Evolutionary conservation across 1,284 basidiomycete genomes (phyloP), one percentile per base, ranked within the genome.

Genomic region (Irpex lacteus): DNA sequence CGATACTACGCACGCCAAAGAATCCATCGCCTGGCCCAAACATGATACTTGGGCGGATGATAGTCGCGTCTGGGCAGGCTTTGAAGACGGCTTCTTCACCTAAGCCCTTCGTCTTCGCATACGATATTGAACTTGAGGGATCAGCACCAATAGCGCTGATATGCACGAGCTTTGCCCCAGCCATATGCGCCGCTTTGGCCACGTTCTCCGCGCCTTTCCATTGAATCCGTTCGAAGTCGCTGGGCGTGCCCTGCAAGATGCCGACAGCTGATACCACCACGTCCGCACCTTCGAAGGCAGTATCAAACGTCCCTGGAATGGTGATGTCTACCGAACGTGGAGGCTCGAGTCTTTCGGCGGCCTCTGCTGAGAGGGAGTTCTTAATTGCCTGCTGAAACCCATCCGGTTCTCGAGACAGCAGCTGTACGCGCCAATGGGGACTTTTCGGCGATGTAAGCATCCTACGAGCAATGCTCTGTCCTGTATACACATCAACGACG

Each of bases 1-100:
- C 11, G 18, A 32, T 6, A 56, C 15, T 6, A 70, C 81, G 61
- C 62, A 90, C 89, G 63, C 83, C 84, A 74, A 91, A 91, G 75
- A 91, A 89, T 13, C 83, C 82, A 70, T 91, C 90, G 2, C 87
- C 88, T 1, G 87, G 87, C 2, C 89, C 90, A 73, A 91, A 91
- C 2, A 91, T 80, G 40, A 91, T 75, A 65, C 88, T 90, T 1
- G 89, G 89, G 15, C 89, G 77, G 64, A 92, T 79, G 57, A 91
- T 80, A 0, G 87, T 89, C 2, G 85, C 82, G 36, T 80, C 75
- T 0, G 85, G 83, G 64, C 79, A 80, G n/a, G 75, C 72, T 6
- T 73, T 66, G 13, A 82, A 70, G 26, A 87, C 81, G 2, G 83
- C 80, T 58, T 77, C 68, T 73, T 91, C 89, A 7, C 83, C 88